phyloP scores from a whole-genome alignment of 352 stramenopile genomes.

The Thalassiosira hispida region DNA sequence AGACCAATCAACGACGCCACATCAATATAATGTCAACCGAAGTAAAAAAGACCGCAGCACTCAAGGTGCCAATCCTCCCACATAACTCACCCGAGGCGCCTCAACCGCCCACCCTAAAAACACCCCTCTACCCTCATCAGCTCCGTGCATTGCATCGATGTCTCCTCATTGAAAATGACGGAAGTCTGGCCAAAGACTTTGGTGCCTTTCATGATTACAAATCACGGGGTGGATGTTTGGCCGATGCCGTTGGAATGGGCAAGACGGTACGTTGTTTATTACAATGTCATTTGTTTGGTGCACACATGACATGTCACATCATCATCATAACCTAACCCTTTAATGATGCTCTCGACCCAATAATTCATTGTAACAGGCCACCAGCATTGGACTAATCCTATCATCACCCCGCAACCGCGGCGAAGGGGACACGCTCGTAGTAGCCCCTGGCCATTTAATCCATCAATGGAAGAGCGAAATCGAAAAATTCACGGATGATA shows the following conservation, averaged over 20 bases:
- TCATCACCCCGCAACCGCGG: constrained; percentile 78
- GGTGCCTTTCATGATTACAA: constrained; percentile 79
- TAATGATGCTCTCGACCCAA: too few species aligned
- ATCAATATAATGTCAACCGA: too few species aligned
- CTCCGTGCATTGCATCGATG: constrained; percentile 88
- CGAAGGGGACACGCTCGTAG: constrained; percentile 78
- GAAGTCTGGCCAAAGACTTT: constrained; percentile 79
- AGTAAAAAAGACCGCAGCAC: constrained; percentile 68
- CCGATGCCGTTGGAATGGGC: constrained; percentile 87
- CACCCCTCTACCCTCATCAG: constrained; percentile 87
- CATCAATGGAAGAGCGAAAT: constrained; percentile 88
- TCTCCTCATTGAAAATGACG: constrained; percentile 87
- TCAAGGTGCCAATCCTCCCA: constrained; percentile 88
- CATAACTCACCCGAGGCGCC: constrained; percentile 82
- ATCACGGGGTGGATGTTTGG: constrained; percentile 71
- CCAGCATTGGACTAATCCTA: constrained; percentile 80
- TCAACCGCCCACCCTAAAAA: constrained; percentile 80
- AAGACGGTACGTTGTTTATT: constrained; percentile 69
- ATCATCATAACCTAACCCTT: too few species aligned
- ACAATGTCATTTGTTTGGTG: too few species aligned
- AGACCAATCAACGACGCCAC: too few species aligned
- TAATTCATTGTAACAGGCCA: constrained; percentile 51
- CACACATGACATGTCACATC: too few species aligned
- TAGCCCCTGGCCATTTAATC: constrained; percentile 87
- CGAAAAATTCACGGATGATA: constrained; percentile 86